Conservation (phyloP, 148 eudicot genomes). For the Chenopodium suecicum region DNA sequence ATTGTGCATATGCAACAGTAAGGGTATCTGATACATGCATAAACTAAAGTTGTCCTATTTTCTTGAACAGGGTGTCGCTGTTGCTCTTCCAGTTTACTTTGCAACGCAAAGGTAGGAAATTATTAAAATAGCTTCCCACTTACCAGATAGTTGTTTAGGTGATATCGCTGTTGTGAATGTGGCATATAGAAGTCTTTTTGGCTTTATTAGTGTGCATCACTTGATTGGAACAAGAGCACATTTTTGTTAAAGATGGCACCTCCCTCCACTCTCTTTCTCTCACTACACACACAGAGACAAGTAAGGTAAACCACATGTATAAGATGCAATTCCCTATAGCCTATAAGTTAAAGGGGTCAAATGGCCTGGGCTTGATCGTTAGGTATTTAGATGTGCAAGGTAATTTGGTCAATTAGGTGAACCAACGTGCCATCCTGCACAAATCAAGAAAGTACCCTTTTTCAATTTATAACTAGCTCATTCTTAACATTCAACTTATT, state of each 20-base stretch:
- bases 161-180: slow-evolving; percentile 2
- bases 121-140: background rate
- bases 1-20: background rate
- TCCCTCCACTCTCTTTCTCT: background rate
- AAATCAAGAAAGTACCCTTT: background rate
- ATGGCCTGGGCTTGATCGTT: background rate
- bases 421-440: background rate
- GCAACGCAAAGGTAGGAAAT: slow-evolving; percentile 78
- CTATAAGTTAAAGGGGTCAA: background rate
- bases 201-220: background rate
- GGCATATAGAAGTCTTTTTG: background rate
- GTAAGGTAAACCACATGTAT: background rate
- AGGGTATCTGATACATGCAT: slow-evolving; percentile 6
- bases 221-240: background rate
- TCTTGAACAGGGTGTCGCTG: slow-evolving; percentile 85
- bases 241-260: background rate
- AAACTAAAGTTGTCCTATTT: slow-evolving; percentile 12
- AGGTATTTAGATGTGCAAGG: background rate
- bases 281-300: background rate
- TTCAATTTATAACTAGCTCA: background rate
- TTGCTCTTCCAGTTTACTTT: slow-evolving; percentile 98
- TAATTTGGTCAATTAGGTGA: background rate
- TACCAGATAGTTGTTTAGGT: background rate
- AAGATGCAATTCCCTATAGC: background rate
- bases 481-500: background rate